Evolutionary conservation across 192 early-diverging fungal species (phyloP).

Genomic region (Backusella macrospora): DNA sequence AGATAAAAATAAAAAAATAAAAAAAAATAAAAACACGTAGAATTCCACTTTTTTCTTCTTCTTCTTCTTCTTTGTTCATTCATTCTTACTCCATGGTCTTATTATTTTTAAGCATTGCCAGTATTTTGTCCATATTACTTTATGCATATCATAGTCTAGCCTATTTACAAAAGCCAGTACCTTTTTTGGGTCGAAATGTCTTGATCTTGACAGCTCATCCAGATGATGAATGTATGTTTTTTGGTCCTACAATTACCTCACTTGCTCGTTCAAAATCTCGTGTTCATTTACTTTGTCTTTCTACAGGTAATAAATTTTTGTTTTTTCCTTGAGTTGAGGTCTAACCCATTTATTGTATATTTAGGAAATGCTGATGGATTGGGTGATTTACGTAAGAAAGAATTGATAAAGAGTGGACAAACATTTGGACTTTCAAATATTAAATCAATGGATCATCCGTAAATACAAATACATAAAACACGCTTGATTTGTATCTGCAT

Average conservation of each 20-base stretch:
- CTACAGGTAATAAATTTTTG: constrained; percentile 81
- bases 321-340: background rate
- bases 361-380: constrained; percentile 74
- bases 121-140: background rate
- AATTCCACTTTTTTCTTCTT: background rate
- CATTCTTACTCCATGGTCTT: background rate
- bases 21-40: background rate
- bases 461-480: constrained; percentile 27
- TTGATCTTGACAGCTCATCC: constrained; percentile 88
- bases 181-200: constrained; percentile 25
- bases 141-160: constrained; percentile 13
- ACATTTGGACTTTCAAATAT: constrained; percentile 55
- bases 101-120: background rate
- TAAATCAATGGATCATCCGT: constrained; percentile 62
- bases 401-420: constrained; percentile 63
- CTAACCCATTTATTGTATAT: background rate
- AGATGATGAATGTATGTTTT: constrained; percentile 99
- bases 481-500: background rate
- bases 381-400: constrained; percentile 61
- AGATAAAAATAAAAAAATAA: background rate
- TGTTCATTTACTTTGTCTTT: constrained; percentile 82
- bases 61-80: too few species aligned
- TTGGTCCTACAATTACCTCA: constrained; percentile 74
- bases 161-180: background rate
- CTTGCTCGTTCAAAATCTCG: constrained; percentile 43